Evolutionary conservation across 352 stramenopile species (phyloP).

Genomic region (Phytophthora vignae): DNA sequence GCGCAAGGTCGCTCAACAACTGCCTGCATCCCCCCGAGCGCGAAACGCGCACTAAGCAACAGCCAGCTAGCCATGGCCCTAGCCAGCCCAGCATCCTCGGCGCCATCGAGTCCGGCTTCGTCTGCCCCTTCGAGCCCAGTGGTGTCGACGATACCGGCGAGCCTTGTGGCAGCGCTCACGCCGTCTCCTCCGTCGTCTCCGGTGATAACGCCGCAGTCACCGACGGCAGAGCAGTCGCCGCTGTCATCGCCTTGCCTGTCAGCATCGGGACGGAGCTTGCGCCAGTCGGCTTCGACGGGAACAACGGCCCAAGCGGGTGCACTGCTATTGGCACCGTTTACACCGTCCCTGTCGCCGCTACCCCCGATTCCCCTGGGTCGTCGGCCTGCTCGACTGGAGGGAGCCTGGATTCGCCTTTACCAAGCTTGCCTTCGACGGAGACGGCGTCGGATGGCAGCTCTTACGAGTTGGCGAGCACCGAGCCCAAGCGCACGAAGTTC

Average conservation of each 20-base stretch:
- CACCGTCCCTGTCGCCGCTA: background rate
- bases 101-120: background rate
- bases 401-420: background rate
- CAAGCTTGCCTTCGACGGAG: background rate
- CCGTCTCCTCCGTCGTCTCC: background rate
- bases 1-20: background rate
- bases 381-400: background rate
- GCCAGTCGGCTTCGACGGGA: background rate
- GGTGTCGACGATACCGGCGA: background rate
- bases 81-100: background rate
- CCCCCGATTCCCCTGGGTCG: background rate
- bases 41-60: background rate
- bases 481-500: slow-evolving; percentile 3
- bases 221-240: too few relatives aligned
- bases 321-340: background rate
- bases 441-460: background rate
- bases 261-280: background rate
- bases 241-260: background rate
- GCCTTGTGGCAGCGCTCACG: background rate
- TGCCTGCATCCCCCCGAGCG: background rate
- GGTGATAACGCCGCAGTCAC: background rate
- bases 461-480: background rate
- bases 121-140: background rate
- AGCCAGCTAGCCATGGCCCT: background rate
- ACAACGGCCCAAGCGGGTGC: background rate